Evolutionary conservation across 306 rosid species (phyloP).

Genomic region (Cicer arietinum): DNA sequence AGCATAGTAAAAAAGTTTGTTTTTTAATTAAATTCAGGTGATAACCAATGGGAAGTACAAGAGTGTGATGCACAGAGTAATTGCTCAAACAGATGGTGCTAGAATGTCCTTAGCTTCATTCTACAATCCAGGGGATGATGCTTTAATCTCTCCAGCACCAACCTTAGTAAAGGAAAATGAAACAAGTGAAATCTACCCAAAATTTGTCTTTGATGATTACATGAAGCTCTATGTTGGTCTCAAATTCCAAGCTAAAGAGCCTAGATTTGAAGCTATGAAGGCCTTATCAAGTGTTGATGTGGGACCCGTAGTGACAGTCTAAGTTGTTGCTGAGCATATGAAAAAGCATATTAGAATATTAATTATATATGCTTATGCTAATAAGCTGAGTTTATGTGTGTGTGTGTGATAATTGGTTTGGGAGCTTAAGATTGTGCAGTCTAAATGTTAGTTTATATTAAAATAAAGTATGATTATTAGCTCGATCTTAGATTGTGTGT

Average conservation of each 20-base stretch:
- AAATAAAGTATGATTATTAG: conserved; percentile 36
- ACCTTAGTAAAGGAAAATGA: conserved; percentile 66
- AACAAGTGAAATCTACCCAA: conserved; percentile 67
- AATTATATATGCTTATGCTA: conserved; percentile 31
- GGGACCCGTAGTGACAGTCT: conserved; percentile 68
- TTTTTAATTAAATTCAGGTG: conserved; percentile 55
- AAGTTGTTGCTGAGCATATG: conserved; percentile 46
- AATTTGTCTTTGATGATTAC: conserved; percentile 91
- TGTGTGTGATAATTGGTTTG: not conserved
- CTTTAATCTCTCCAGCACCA: conserved; percentile 83
- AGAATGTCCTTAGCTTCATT: conserved; percentile 97
- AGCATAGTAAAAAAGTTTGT: not conserved
- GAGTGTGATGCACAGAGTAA: conserved; percentile 85
- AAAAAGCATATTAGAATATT: not conserved
- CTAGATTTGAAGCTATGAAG: conserved; percentile 95
- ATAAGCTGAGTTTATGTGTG: conserved; percentile 17
- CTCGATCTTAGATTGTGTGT: conserved; percentile 39
- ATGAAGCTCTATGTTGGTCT: conserved; percentile 89
- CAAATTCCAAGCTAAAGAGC: conserved; percentile 94
- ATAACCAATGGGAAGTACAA: conserved; percentile 92
- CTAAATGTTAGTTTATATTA: conserved; percentile 4
- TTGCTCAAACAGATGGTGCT: conserved; percentile 71
- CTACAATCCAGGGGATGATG: conserved; percentile 91
- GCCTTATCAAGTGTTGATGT: conserved; percentile 49
- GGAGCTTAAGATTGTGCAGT: conserved; percentile 39